Evolutionary conservation across 78 protist genomes (phyloP).

Genomic region (Monocercomonoides exilis): DNA sequence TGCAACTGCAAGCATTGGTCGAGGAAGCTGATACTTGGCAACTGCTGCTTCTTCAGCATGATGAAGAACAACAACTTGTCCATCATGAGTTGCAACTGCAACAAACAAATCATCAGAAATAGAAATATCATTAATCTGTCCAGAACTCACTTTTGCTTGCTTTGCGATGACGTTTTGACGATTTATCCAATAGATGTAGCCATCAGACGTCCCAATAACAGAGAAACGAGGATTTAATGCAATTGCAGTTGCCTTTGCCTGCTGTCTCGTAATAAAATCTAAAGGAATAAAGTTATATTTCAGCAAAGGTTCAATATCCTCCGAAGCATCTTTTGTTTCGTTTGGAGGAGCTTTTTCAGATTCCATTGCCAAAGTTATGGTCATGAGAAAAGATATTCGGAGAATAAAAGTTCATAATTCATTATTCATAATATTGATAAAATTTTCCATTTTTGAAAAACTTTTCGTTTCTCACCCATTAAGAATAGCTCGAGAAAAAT

Average conservation of each 20-base stretch:
- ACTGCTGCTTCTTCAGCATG: not conserved
- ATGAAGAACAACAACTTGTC: not conserved
- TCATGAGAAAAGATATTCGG: too few relatives aligned
- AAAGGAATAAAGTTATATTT: not conserved
- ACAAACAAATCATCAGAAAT: not conserved
- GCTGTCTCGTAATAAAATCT: not conserved
- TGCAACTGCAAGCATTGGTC: not conserved
- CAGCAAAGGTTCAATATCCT: not conserved
- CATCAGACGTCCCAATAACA: not conserved
- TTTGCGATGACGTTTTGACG: not conserved
- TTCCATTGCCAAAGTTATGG: too few relatives aligned
- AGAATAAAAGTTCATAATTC: too few relatives aligned
- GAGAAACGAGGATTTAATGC: not conserved
- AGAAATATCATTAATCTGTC: not conserved
- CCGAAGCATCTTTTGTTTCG: too few relatives aligned
- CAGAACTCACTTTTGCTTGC: not conserved
- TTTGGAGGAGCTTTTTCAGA: too few relatives aligned
- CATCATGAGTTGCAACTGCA: not conserved
- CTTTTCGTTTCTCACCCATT: too few relatives aligned
- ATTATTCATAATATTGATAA: too few relatives aligned
- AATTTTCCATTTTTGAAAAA: too few relatives aligned
- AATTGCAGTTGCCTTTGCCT: not conserved
- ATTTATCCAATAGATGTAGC: not conserved
- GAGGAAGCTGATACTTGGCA: not conserved
- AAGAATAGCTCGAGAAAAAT: too few relatives aligned